phyloP scores from a whole-genome alignment of 306 rosid species.

The Malus asiatica region DNA sequence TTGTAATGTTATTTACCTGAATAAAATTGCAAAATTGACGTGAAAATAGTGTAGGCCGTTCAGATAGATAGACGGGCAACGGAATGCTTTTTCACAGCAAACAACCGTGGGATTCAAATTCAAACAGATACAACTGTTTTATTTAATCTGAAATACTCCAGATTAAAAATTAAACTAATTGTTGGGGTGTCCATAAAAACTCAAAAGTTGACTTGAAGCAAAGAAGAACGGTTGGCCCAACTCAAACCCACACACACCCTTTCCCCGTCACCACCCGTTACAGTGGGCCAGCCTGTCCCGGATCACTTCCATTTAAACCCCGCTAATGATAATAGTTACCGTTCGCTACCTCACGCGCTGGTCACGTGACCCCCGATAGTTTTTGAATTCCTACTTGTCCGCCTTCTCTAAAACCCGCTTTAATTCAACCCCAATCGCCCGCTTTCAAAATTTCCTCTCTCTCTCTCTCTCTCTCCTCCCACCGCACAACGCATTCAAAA shows the following conservation, averaged over 20 bases:
- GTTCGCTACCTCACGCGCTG: constrained; percentile 41
- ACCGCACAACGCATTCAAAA: neutral
- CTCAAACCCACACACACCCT: neutral
- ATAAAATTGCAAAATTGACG: too few species aligned
- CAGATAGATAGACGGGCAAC: neutral
- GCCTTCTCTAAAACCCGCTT: constrained; percentile 41
- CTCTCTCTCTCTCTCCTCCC: neutral
- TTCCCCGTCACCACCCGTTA: neutral
- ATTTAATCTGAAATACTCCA: neutral
- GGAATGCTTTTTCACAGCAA: neutral
- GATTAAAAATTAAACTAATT: too few species aligned
- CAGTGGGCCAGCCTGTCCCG: constrained; percentile 3
- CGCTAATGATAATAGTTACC: constrained; percentile 16
- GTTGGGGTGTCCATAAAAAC: too few species aligned
- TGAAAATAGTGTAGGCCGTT: too few species aligned
- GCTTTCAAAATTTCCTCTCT: constrained; percentile 44
- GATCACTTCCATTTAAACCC: constrained; percentile 1
- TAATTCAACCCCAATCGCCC: constrained; percentile 29
- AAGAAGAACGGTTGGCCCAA: neutral
- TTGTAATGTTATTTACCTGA: fast-evolving
- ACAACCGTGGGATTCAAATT: neutral
- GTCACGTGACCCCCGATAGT: constrained; percentile 34
- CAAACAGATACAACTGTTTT: neutral
- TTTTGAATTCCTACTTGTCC: constrained; percentile 70
- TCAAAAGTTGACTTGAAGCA: too few species aligned